Base-by-base conservation (phyloP, 2,329 filamentous ascomycete genomes). In the Stachybotrys echinatus region DNA sequence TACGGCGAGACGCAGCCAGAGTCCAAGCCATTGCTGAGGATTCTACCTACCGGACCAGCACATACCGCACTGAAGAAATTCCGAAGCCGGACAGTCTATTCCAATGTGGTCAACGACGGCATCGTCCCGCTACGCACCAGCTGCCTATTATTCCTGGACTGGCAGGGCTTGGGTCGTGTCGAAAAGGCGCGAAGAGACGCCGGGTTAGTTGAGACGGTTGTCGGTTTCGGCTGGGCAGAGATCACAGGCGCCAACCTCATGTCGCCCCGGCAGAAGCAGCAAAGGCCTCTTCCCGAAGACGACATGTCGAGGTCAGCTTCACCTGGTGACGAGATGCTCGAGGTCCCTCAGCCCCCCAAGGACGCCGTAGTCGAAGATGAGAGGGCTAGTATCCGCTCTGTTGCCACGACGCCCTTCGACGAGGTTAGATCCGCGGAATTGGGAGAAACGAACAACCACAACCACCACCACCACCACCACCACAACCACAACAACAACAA, bases 101-200 rank as follows among this genome's bases (percentile, higher is more conserved):
- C 92, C 2, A 97, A 97, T 61, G 92, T 97, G 12, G 92, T 97
- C 58, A 97, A 97, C 62, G 92, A 97, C 68, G 92, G 92, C 3
- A 96, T 99, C 58, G 94, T 99, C 5, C 94, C 94, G 3, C 73
- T 99, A 31, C 84, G 94, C 20, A 99, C 94, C 5, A 97, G 92
- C 55, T 99, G 92, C 66, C 74, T 99, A n/a, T 72, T 99, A 6
- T 99, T 99, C 62, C 74, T 99, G 2, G 94, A 99, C 65, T 99
- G 94, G 94, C 88, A 92, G 68, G 94, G 94, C 0, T 74, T 99
- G 4, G 92, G 88, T 5, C 86, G 90, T 38, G 94, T 99, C 2
- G 91, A 97, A 57, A 99, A 99, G 68, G 92, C 94, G 12, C 82
- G 92, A 20, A 77, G 94, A 65, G 92, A 95, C 65, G 95, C 92